phyloP scores from a whole-genome alignment of 2,329 filamentous ascomycete species.

The Colletotrichum sp. region DNA sequence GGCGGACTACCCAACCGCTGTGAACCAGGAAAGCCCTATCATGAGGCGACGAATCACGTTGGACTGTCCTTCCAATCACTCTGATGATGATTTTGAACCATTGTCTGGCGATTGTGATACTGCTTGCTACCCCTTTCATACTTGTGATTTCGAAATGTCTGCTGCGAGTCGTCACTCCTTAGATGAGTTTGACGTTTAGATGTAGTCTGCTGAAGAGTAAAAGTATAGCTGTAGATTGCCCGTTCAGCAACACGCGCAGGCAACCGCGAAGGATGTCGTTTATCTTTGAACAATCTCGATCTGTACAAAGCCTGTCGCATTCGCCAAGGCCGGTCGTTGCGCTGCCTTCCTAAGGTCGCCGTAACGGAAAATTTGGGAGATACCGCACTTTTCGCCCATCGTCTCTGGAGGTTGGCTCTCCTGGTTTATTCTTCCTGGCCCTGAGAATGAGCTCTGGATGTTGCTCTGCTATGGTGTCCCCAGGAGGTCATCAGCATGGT shows the following conservation, averaged over 20 bases:
- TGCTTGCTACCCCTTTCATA: accelerated
- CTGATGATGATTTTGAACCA: no score
- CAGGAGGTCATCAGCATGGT: accelerated
- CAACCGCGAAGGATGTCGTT: no score
- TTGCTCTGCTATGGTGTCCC: background rate
- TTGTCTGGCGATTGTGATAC: background rate
- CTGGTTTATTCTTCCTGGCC: background rate
- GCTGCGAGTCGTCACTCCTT: no score
- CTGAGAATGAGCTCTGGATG: background rate
- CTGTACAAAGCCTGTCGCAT: no score
- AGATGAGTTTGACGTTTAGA: background rate
- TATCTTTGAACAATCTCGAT: no score
- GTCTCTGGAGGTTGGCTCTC: no score
- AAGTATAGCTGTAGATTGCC: background rate
- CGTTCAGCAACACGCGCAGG: no score
- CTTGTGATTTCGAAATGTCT: accelerated
- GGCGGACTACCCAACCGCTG: no score
- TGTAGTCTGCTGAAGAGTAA: accelerated
- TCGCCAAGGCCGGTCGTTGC: no score
- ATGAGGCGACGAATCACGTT: background rate
- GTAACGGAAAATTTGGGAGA: no score
- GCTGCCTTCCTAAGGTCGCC: no score
- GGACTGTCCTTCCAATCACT: background rate
- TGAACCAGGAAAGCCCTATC: background rate
- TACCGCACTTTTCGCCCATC: no score